Evolutionary conservation across 768 basidiomycete species (phyloP), one percentile per base, ranked within the genome.

Genomic region (Tulasnella sp.): DNA sequence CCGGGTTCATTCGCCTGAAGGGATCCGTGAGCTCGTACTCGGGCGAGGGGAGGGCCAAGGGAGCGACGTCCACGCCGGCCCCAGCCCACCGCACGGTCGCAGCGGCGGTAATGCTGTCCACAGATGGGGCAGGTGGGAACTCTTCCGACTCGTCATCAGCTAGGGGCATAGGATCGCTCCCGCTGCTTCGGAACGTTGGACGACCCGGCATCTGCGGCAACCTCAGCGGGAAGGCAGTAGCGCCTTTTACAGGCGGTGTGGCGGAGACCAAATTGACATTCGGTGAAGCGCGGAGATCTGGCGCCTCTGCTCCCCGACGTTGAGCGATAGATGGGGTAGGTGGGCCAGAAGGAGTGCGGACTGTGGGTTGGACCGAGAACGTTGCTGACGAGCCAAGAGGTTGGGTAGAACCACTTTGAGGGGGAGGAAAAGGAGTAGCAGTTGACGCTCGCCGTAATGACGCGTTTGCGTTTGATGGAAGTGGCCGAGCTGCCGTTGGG

Each of bases 11-110:
- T 44, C 91, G 90, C 48, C 93, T 91, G 91, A 98, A 92, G 0
- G 96, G 96, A 85, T 98, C 96, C 14, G 92, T 92, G 36, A 97
- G 89, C 83, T 98, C 96, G 82, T 93, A 92, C 83, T 98, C 96
- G 0, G 96, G 96, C 16, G 93, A 94, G 2, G 96, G 96, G 0
- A 97, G 88, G 0, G 94, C 92, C 36, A 98, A 88, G 0, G 96
- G 96, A 0, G 94, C 92, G 77, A 98, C 91, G 82, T 94, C 91
- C 14, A 95, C 91, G 36, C 92, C 88, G 16, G 93, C 90, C 3
- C 92, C 94, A n/a, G 95, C 95, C 89, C 91, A 92, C 48, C 94
- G 92, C 86, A 96, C 91, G 1, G 94, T 91, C 0, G 95, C 94
- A 0, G 93, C 94, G 68, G 68, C 76, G 7, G 79, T 74, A n/a